Conservation (phyloP, 2,329 filamentous ascomycete genomes). For the Dendryphion nanum region DNA sequence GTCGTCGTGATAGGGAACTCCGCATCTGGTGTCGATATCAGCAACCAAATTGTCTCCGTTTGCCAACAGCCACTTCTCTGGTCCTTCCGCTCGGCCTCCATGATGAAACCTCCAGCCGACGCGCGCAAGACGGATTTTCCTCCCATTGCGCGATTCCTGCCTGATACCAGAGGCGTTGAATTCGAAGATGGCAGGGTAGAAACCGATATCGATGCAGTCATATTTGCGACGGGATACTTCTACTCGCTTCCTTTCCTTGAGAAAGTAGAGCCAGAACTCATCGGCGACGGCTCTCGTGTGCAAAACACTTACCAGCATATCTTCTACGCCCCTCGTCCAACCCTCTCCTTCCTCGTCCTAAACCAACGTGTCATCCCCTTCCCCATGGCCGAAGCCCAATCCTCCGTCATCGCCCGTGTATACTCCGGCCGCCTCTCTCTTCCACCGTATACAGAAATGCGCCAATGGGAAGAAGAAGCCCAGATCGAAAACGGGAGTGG, state of each 20-base stretch:
- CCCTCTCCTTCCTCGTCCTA: constrained; percentile 72
- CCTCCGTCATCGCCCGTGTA: constrained; percentile 71
- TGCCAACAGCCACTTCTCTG: constrained; percentile 63
- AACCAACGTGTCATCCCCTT: constrained; percentile 88
- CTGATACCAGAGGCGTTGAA: constrained; percentile 59
- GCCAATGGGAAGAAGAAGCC: constrained; percentile 59
- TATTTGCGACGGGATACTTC: constrained; percentile 90
- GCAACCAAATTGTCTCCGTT: constrained; percentile 66
- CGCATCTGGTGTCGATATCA: constrained; percentile 82
- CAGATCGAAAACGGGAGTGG: constrained; percentile 47
- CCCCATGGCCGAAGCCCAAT: constrained; percentile 74
- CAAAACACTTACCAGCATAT: constrained; percentile 76
- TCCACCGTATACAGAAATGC: constrained; percentile 65
- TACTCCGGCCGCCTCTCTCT: constrained; percentile 70
- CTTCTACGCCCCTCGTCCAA: constrained; percentile 73
- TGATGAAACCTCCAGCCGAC: constrained; percentile 36
- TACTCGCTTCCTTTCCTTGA: constrained; percentile 76
- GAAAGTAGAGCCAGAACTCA: constrained; percentile 55
- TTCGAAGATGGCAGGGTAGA: constrained; percentile 68
- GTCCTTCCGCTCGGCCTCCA: constrained; percentile 56
- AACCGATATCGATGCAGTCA: constrained; percentile 66
- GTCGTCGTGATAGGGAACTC: constrained; percentile 82
- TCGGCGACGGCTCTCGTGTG: constrained; percentile 69
- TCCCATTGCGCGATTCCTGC: constrained; percentile 54
- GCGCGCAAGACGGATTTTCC: constrained; percentile 58